Base-by-base conservation (phyloP, 1,284 basidiomycete species). In the Cronartium ribicola region DNA sequence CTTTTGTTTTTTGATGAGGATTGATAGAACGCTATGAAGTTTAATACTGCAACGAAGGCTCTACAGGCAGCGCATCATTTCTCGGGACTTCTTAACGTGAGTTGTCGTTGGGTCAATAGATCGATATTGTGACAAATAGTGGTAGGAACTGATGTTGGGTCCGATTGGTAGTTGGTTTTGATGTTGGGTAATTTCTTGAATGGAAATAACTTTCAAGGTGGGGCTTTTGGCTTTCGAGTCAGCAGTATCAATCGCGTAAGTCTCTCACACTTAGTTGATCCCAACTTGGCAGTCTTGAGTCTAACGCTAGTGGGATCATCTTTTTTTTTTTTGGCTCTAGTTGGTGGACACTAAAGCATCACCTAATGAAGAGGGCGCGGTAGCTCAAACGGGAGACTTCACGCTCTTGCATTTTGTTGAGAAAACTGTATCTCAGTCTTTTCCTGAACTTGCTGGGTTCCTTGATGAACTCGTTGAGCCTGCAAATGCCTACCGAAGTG, bases 121-220 rank as follows among this genome's bases (percentile, higher is more conserved):
- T 44, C 77, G 67, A 48, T 55, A 79, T 64, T 70, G 59, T 46
- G 14, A 39, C 6, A 13, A 3, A 5, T 5, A 13, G 10, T 11
- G 11, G 37, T 4, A 10, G 5, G 48, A 55, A 29, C 22, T 48
- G 8, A 17, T 55, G 36, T 44, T 63, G 22, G 7, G 22, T 29
- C 6, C 65, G 75, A 22, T 61, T 65, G 64, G 6, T 76, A 93
- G 90, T 85, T 97, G 62, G 95, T 98, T 77, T 87, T 98, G 11
- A 86, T 96, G 78, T 88, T 98, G 80, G 95, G 95, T 76, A 98
- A 98, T 82, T 98, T 93, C 81, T 93, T 98, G 88, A 98, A 98
- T 81, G 93, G 94, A 36, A 91, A 92, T 57, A 94, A 94, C 76
- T 87, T 94, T 79, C 97, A 97, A 81, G 95, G 95, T 76, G 95